Conservation (phyloP, 164 flowering plant species). For the Stephania yunnanensis region DNA sequence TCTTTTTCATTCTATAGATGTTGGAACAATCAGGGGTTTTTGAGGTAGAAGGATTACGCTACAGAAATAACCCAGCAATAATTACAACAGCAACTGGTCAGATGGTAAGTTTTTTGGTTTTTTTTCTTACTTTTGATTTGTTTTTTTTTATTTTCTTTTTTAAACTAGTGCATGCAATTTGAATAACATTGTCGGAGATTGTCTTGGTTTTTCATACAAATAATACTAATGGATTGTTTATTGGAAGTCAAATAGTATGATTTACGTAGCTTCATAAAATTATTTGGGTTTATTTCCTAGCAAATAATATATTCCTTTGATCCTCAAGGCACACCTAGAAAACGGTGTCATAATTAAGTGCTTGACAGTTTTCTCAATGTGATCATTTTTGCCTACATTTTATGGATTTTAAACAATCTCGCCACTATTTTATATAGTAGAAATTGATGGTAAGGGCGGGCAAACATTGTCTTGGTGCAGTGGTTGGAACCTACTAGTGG, state of each 20-base stretch:
- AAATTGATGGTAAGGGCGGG: no score
- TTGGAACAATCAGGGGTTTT: conserved; percentile 59
- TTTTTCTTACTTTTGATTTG: neutral
- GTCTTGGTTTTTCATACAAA: neutral
- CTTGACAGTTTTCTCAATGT: no score
- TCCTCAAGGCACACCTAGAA: no score
- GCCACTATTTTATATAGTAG: no score
- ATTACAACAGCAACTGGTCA: conserved; percentile 73
- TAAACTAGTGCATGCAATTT: neutral
- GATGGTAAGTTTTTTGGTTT: conserved; percentile 41
- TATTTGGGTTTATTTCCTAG: no score
- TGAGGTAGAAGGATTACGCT: conserved; percentile 40
- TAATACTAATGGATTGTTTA: neutral
- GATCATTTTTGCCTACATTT: no score
- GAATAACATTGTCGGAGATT: neutral
- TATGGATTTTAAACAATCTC: no score
- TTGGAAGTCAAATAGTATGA: neutral
- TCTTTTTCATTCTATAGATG: conserved; percentile 28
- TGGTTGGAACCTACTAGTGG: no score
- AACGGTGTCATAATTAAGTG: no score
- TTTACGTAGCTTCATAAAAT: neutral
- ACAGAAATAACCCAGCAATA: conserved; percentile 39
- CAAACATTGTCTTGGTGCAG: no score
- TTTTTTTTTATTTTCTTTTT: neutral
- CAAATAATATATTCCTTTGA: no score